Conservation (phyloP, 2,329 filamentous ascomycete species). For the Didymella arachidicola region DNA sequence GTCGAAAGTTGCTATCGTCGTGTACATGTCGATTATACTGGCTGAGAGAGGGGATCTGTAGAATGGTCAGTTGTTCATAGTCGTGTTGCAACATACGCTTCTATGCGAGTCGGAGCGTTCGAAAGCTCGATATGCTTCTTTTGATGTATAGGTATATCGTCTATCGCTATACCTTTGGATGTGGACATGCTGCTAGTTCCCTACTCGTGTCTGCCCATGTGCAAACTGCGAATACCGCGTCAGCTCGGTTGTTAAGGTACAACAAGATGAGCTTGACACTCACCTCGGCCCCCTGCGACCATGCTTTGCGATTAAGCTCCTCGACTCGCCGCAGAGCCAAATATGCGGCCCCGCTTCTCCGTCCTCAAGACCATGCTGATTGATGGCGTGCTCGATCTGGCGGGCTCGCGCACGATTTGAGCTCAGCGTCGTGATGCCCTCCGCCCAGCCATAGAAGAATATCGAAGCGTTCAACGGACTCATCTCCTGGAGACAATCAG, state of each 20-base stretch:
- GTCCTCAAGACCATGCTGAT: slow-evolving; percentile 58
- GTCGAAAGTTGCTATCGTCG: background rate
- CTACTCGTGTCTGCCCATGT: background rate
- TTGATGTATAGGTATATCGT: background rate
- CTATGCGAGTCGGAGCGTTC: background rate
- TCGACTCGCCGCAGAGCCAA: slow-evolving; percentile 70
- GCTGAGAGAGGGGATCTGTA: background rate
- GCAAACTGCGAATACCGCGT: background rate
- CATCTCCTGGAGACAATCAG: slow-evolving; percentile 47
- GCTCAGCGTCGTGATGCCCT: slow-evolving; percentile 70
- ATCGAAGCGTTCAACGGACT: slow-evolving; percentile 72
- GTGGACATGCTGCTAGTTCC: background rate
- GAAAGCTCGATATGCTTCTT: background rate
- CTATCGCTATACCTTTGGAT: too few species aligned
- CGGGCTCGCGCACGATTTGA: slow-evolving; percentile 73
- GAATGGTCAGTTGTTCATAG: background rate
- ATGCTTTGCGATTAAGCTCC: slow-evolving; percentile 70
- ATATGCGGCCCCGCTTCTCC: slow-evolving; percentile 67
- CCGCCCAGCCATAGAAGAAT: slow-evolving; percentile 75
- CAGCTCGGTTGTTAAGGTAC: background rate
- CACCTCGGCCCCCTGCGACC: slow-evolving; percentile 29
- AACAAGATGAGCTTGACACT: background rate
- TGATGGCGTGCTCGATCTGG: slow-evolving; percentile 67
- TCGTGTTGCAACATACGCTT: background rate
- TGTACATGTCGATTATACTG: background rate